Evolutionary conservation across 306 rosid genomes (phyloP), one percentile per base, ranked within the genome.

Genomic region (Castanospermum australe): DNA sequence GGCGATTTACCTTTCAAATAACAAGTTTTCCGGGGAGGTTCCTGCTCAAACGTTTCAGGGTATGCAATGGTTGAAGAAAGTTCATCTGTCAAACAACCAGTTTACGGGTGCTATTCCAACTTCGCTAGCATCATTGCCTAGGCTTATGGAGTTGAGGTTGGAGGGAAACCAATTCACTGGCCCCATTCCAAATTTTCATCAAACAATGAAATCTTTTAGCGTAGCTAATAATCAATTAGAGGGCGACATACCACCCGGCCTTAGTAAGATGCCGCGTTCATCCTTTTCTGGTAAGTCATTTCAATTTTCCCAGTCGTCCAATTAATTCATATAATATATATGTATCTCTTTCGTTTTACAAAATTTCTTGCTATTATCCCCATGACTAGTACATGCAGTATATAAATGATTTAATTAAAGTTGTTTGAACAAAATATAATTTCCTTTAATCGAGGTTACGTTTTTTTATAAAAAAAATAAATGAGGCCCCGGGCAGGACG

Each of bases 161-260:
- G 90, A 93, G 12, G 79, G 77, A 15, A 93, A 95, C 78, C 36
- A 76, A 28, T 95, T 95, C 76, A 33, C 54, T 9, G 99, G 98
- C n/a, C 7, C 20, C 55, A 72, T 95, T 44, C 99, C 98, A 1
- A 32, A 75, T 41, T 90, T 95, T 39, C 65, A 7, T 0, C 88
- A 62, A 0, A 6, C 56, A 1, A 22, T 91, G 22, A 67, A 55
- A 39, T 45, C 78, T 10, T 85, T 93, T 20, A 84, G 77, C n/a
- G 87, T 88, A 3, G 79, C 98, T 5, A 57, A 85, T 68, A 95
- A 95, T 62, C 44, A 67, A 35, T 86, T 95, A 76, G 84, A 61
- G n/a, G 99, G 98, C n/a, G 60, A 44, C 61, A 86, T 95, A 74
- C 99, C 99, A 0, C 1, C 32, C 0, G 0, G 6, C 73, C 85